Percentiles rank a stretch among this genome's conserved stretches.
phyloP scores from a whole-genome alignment of 371 early-diverging fungal genomes.

The Thermomucor indicae-seudaticae region DNA sequence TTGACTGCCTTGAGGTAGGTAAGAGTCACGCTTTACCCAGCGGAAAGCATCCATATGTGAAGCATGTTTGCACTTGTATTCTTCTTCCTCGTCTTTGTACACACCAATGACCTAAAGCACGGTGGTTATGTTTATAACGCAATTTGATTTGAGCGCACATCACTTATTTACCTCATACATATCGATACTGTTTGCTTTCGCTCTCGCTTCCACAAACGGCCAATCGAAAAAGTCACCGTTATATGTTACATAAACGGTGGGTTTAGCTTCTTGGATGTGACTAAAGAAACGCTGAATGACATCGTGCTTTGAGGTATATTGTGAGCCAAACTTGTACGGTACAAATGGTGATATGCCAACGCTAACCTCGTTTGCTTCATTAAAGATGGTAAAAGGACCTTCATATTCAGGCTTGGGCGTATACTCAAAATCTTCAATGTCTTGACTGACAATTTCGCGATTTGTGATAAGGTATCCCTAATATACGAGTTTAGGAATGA shows the following conservation, averaged over 20 bases:
- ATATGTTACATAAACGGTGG: conserved; percentile 96
- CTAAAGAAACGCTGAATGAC: conserved; percentile 89
- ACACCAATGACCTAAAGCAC: conserved; percentile 86
- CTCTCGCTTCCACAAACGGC: conserved; percentile 96
- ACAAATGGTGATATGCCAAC: neutral
- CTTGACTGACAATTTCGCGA: conserved; percentile 93
- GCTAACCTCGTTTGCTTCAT: conserved; percentile 86
- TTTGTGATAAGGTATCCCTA: conserved; percentile 98
- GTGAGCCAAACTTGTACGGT: neutral
- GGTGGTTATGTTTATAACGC: no score
- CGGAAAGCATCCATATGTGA: conserved; percentile 98
- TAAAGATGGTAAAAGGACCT: conserved; percentile 96
- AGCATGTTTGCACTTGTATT: conserved; percentile 87
- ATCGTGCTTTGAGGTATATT: conserved; percentile 34
- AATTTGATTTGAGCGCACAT: no score
- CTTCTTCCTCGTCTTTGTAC: conserved; percentile 76
- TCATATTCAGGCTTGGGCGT: conserved; percentile 96
- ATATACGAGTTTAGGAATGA: neutral
- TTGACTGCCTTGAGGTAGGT: conserved; percentile 98
- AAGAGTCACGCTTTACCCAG: conserved; percentile 99
- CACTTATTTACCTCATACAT: conserved; percentile 75
- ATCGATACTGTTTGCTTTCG: conserved; percentile 75
- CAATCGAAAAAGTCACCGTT: conserved; percentile 99
- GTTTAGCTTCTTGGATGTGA: conserved; percentile 84
- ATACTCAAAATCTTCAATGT: conserved; percentile 98